phyloP scores from a whole-genome alignment of 2,329 filamentous ascomycete species.

The Ophiosphaerella korrae region DNA sequence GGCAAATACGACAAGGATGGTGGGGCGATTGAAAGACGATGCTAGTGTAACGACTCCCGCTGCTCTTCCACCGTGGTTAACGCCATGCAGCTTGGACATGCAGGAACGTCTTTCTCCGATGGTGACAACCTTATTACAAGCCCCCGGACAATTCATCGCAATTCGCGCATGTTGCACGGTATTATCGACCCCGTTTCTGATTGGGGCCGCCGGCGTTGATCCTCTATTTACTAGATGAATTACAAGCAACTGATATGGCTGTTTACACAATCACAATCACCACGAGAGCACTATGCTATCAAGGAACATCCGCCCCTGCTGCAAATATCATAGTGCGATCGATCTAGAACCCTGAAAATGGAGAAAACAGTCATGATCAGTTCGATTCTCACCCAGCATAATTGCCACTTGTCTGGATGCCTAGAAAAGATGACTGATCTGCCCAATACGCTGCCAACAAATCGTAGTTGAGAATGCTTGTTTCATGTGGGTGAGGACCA shows the following conservation, averaged over 20 bases:
- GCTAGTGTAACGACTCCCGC: constrained; percentile 4
- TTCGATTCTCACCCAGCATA: not conserved
- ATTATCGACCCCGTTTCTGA: not conserved
- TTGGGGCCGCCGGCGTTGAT: not conserved
- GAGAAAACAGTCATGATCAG: not conserved
- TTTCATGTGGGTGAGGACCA: constrained; percentile 11
- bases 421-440: not conserved
- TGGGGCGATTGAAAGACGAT: constrained; percentile 1
- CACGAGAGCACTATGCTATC: not conserved
- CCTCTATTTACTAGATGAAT: not conserved
- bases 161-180: not conserved
- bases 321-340: no score
- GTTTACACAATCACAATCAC: not conserved
- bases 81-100: constrained; percentile 5
- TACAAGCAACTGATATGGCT: not conserved
- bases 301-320: not conserved
- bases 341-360: not conserved
- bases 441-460: not conserved
- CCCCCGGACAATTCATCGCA: no score
- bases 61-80: constrained; percentile 6
- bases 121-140: constrained; percentile 25
- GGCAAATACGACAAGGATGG: not conserved
- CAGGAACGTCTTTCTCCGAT: constrained; percentile 6
- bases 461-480: not conserved
- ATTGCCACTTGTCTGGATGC: not conserved